Conservation (phyloP, 352 stramenopile species). For the Aphanomyces stellatus region DNA sequence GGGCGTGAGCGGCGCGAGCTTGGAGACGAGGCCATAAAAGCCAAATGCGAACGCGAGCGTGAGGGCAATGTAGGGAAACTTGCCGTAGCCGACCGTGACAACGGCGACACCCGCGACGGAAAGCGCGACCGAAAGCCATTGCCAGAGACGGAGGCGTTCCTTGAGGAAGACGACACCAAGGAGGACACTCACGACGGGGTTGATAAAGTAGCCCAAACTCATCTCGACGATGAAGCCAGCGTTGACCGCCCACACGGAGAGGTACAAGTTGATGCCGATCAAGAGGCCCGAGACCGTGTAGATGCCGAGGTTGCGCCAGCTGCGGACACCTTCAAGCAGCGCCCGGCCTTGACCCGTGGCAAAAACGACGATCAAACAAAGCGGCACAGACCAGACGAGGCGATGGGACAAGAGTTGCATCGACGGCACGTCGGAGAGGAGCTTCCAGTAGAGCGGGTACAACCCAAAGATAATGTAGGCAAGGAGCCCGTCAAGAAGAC, state of each 20-base stretch:
- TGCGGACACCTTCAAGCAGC: background rate
- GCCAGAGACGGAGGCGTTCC: background rate
- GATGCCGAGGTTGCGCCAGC: background rate
- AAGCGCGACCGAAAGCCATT: background rate
- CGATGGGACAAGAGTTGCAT: background rate
- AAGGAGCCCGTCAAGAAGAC: background rate
- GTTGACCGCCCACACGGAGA: background rate
- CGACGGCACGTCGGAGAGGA: background rate
- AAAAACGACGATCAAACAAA: background rate
- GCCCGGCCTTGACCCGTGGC: background rate
- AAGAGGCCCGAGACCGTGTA: slow-evolving; percentile 2
- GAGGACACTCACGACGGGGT: background rate
- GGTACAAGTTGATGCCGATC: slow-evolving; percentile 7
- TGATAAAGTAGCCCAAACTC: background rate
- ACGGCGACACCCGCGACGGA: background rate
- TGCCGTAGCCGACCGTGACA: background rate
- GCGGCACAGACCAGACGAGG: background rate
- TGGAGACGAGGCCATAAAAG: background rate
- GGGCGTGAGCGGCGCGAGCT: background rate
- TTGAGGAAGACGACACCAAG: background rate
- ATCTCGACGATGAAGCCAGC: background rate
- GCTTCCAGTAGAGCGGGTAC: background rate
- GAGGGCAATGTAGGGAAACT: background rate
- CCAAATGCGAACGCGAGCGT: background rate
- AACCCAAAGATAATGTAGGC: background rate